Percentiles rank a stretch among this genome's conserved stretches.
phyloP scores from a whole-genome alignment of 257 asterid species.

The Solanum etuberosum region DNA sequence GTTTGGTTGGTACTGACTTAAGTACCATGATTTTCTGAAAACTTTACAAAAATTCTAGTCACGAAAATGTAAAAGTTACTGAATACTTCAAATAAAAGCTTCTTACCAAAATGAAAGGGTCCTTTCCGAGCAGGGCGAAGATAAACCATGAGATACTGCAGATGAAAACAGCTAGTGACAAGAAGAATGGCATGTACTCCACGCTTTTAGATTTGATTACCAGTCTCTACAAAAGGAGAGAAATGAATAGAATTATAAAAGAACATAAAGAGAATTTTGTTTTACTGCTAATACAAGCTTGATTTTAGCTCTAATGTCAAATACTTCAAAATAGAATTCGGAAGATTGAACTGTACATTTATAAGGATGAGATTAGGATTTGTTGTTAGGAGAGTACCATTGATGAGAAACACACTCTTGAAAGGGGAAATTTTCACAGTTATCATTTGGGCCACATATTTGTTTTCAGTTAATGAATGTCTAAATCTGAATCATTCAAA shows the following conservation, averaged over 20 bases:
- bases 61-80: not conserved
- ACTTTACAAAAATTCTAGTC: not conserved
- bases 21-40: not conserved
- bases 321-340: not conserved
- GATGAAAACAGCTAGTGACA: slow-evolving; percentile 58
- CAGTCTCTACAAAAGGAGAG: slow-evolving; percentile 34
- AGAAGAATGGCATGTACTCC: slow-evolving; percentile 69
- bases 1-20: not conserved
- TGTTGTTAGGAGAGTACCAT: not conserved
- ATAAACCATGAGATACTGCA: slow-evolving; percentile 66
- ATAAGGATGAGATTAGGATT: not conserved
- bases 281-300: not conserved
- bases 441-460: not conserved
- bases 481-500: not conserved
- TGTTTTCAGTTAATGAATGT: not conserved
- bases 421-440: not conserved
- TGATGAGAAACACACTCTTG: not conserved
- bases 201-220: slow-evolving; percentile 75
- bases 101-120: slow-evolving; percentile 59
- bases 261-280: not conserved
- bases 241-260: not conserved
- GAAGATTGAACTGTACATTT: not conserved
- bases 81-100: not conserved
- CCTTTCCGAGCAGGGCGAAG: slow-evolving; percentile 57
- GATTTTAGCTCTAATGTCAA: not conserved